Evolutionary conservation across 495 filamentous ascomycete genomes (phyloP).

Genomic region (Entonaema liquescens): DNA sequence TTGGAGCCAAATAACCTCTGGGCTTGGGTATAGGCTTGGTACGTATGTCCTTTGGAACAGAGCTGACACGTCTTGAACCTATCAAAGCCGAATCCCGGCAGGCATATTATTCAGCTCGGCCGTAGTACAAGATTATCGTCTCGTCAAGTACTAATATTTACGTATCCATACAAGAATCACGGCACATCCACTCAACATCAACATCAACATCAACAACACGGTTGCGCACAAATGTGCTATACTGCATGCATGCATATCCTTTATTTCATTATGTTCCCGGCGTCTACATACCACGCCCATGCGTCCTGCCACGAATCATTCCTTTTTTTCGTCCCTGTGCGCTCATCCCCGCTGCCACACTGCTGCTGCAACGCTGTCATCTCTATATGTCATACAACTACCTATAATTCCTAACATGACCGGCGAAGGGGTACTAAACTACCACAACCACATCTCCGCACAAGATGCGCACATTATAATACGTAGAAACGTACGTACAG

Average conservation of each 20-base stretch:
- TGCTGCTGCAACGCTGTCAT: not conserved
- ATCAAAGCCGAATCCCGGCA: not conserved
- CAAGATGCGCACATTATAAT: not conserved
- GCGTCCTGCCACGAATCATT: no score
- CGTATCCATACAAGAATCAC: not conserved
- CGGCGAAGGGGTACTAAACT: not conserved
- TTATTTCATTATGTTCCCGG: conserved; percentile 9
- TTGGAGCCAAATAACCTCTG: no score
- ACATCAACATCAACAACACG: not conserved
- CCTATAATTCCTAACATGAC: not conserved
- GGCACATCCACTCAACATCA: not conserved
- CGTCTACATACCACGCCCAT: not conserved
- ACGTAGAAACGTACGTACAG: not conserved
- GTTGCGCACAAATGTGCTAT: not conserved
- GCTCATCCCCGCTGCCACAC: no score
- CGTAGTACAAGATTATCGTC: not conserved
- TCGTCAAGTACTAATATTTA: not conserved
- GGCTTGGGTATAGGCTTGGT: no score
- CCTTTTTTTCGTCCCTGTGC: not conserved
- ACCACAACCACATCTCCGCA: not conserved
- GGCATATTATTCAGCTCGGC: not conserved
- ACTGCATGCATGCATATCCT: not conserved
- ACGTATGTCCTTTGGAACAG: not conserved
- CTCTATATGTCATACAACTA: conserved; percentile 2
- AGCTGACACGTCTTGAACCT: not conserved